Evolutionary conservation across 1,284 basidiomycete species (phyloP).

Genomic region (Mycena sp.): DNA sequence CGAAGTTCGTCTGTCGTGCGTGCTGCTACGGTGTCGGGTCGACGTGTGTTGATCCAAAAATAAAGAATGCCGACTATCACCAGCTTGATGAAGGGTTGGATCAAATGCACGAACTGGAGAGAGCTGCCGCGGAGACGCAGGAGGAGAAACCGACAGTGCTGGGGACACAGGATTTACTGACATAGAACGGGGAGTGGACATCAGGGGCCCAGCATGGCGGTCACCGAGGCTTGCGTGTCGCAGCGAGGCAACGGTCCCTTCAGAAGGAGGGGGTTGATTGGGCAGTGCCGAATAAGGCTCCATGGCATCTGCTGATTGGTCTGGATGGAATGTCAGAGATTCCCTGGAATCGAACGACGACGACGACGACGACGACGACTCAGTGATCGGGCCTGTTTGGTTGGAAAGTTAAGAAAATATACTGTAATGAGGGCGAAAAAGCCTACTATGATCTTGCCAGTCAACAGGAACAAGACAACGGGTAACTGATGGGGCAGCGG

Average conservation of each 20-base stretch:
- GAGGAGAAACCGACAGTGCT: neutral
- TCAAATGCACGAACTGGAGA: neutral
- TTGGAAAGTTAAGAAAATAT: neutral
- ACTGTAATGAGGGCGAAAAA: neutral
- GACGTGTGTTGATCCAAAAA: no score
- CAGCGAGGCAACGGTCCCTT: conserved; percentile 15
- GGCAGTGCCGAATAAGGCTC: neutral
- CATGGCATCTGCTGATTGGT: conserved; percentile 11
- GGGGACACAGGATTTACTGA: conserved; percentile 10
- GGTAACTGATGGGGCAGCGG: conserved; percentile 10
- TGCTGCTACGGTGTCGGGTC: neutral
- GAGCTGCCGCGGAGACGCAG: neutral
- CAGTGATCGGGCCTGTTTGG: neutral
- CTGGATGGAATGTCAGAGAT: neutral
- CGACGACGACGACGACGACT: no score
- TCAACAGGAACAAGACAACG: conserved; percentile 16
- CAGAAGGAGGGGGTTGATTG: neutral
- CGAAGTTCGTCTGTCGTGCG: neutral
- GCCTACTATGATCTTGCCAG: conserved; percentile 12
- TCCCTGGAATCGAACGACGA: no score
- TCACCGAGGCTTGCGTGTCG: neutral
- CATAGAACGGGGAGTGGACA: conserved; percentile 7
- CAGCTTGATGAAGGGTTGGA: no score
- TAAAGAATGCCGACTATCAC: no score
- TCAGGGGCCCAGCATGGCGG: neutral